Evolutionary conservation across 805 yeast species (phyloP), one percentile per base, ranked within the genome.

Genomic region (Candida nonsorbophila): DNA sequence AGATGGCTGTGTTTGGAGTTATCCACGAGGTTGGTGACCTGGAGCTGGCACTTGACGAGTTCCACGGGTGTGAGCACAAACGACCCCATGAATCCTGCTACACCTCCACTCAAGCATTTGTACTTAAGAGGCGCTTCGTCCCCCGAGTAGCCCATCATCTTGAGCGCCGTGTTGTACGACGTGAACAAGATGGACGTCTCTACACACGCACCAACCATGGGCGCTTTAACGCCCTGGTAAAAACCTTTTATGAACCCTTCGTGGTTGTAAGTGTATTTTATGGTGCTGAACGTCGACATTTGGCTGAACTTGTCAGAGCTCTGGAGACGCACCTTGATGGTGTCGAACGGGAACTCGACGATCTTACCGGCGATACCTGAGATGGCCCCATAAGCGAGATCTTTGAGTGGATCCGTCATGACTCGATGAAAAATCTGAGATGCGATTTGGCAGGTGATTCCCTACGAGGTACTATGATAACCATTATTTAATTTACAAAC

Each of bases 51-150:
- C 53, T 90, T 90, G 44, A 90, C 67, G 34, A 90, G 62, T 53
- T 90, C 97, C n/a, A 90, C 78, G 0, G 97, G 97, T 0, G 97
- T 87, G 33, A 90, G 60, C 5, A 86, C 75, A 47, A 80, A 80
- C 14, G 95, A 79, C 0, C 95, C 88, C 23, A 77, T 68, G 7
- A 86, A 63, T 4, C 97, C 97, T 24, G 92, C 76, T 27, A 81
- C 59, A 4, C 81, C 94, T 28, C 97, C 97, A 42, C 88, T 74
- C 0, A 66, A 34, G 21, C 84, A 56, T 12, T 79, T 67, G 19
- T 67, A 55, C 25, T 58, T 45, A 14, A 76, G 35, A 0, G 71
- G 55, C 5, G 69, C 60, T 22, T 58, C 63, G 16, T 52, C 49
- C 2, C 23, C 32, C 17, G 48, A 53, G 3, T 40, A 6, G 11